Evolutionary conservation across 768 basidiomycete species (phyloP).

Genomic region (Sistotremastrum suecicum): DNA sequence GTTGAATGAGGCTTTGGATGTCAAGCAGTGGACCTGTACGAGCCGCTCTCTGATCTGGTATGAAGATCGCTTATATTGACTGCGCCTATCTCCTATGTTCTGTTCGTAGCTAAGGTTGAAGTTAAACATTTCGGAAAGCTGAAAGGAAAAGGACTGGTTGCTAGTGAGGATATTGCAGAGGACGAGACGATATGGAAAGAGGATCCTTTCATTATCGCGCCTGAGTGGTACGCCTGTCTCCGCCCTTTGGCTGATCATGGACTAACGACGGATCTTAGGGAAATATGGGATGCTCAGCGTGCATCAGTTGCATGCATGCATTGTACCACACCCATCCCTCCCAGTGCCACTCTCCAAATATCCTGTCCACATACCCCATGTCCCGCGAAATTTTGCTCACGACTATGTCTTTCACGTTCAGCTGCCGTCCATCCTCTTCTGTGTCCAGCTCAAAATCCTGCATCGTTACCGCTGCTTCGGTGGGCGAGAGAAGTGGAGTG

Average conservation of each 20-base stretch:
- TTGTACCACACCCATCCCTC: constrained; percentile 49
- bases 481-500: constrained; percentile 49
- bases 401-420: constrained; percentile 58
- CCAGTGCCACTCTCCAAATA: constrained; percentile 18
- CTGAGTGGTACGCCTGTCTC: constrained; percentile 46
- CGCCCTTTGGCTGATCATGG: constrained; percentile 1
- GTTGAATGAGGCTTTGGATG: constrained; percentile 48
- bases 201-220: constrained; percentile 66
- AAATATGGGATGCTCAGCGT: constrained; percentile 58
- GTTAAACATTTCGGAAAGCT: constrained; percentile 52
- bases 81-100: too few relatives aligned
- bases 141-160: constrained; percentile 79
- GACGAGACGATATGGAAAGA: constrained; percentile 79
- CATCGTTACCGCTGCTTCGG: constrained; percentile 40
- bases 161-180: constrained; percentile 46
- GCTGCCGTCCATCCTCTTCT: constrained; percentile 53
- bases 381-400: constrained; percentile 62
- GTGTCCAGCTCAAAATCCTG: constrained; percentile 65
- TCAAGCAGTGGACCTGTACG: constrained; percentile 38
- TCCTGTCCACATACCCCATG: constrained; percentile 40
- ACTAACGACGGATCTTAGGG: constrained; percentile 28
- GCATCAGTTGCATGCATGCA: constrained; percentile 48
- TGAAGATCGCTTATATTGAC: too few relatives aligned
- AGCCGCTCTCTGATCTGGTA: too few relatives aligned
- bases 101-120: constrained; percentile 28